Percentiles rank a stretch among this genome's conserved stretches.
phyloP scores from a whole-genome alignment of 257 asterid genomes.

The Solanum sejunctum region DNA sequence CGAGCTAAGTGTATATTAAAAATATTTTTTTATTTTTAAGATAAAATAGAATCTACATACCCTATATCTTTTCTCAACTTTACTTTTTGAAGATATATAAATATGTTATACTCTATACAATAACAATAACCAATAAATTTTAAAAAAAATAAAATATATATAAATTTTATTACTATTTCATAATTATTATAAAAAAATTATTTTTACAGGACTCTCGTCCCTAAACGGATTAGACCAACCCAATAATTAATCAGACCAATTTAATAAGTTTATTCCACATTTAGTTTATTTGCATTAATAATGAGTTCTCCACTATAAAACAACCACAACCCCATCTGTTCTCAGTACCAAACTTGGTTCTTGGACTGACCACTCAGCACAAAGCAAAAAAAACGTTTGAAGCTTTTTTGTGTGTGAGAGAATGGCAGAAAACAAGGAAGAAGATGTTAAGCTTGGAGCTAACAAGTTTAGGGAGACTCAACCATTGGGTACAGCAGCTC shows the following conservation, averaged over 20 bases:
- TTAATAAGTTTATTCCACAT: not conserved
- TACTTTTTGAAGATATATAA: too few relatives aligned
- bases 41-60: not conserved
- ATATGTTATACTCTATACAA: too few relatives aligned
- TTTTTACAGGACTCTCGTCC: fast-evolving
- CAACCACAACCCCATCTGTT: not conserved
- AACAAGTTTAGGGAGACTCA: slow-evolving; percentile 45
- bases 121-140: too few relatives aligned
- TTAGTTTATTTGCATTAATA: not conserved
- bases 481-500: slow-evolving; percentile 58
- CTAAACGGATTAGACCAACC: not conserved
- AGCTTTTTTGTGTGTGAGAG: not conserved
- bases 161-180: too few relatives aligned
- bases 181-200: too few relatives aligned
- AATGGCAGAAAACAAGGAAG: slow-evolving; percentile 58
- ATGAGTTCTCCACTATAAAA: slow-evolving; percentile 22
- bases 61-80: too few relatives aligned
- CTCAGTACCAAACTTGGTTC: not conserved
- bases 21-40: fast-evolving
- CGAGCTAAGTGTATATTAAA: not conserved
- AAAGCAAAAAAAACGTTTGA: not conserved
- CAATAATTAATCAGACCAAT: not conserved
- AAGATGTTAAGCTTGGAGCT: slow-evolving; percentile 51
- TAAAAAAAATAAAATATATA: too few relatives aligned
- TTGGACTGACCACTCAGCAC: not conserved